Conservation (phyloP, 371 early-diverging fungal genomes). For the Hamiltosporidium tvaerminnensis region DNA sequence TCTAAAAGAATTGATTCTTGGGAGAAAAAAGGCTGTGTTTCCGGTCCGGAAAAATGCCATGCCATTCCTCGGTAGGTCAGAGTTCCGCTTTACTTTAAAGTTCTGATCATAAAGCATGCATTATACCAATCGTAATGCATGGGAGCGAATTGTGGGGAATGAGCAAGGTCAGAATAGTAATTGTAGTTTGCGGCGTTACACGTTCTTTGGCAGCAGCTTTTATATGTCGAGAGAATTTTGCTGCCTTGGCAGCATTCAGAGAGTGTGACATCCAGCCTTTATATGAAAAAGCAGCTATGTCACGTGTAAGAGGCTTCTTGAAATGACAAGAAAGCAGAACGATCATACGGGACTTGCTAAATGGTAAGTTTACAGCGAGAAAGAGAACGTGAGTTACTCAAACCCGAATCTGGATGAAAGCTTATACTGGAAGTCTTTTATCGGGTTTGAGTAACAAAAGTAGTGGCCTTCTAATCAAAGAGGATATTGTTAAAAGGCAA, state of each 20-base stretch:
- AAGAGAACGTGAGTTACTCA: neutral
- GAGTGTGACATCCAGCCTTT: neutral
- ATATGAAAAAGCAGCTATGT: neutral
- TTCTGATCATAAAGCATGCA: neutral
- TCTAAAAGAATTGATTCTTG: neutral
- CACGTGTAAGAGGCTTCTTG: neutral
- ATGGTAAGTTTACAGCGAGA: neutral
- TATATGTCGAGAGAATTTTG: neutral
- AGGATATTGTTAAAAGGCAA: neutral
- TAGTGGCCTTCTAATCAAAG: neutral
- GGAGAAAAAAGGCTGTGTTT: neutral
- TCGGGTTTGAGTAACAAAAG: neutral
- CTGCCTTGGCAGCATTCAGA: neutral
- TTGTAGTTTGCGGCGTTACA: neutral
- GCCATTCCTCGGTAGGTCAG: neutral
- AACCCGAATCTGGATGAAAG: neutral
- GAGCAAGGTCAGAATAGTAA: neutral
- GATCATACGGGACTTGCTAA: neutral
- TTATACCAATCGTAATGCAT: neutral
- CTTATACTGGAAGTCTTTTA: neutral
- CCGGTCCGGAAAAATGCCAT: neutral
- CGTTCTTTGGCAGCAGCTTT: neutral
- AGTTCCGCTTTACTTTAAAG: neutral
- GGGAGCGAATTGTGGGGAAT: neutral
- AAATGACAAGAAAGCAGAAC: neutral